Base-by-base conservation (phyloP, 2,329 filamentous ascomycete genomes). In the Fusarium bulbicola region DNA sequence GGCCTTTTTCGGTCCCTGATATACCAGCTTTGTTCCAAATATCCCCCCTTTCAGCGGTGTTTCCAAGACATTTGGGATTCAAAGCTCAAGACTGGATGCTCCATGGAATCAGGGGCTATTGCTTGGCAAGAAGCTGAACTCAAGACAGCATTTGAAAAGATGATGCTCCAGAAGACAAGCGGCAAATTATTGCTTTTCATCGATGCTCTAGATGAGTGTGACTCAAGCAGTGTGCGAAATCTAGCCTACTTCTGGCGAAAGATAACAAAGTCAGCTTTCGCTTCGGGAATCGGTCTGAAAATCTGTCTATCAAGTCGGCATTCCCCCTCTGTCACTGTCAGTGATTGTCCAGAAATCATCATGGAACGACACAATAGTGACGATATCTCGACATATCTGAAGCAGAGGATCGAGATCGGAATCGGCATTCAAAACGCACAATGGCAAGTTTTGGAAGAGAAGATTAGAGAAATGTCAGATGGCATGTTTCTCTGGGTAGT, bases 31-130 rank as follows among this genome's bases (percentile, higher is more conserved):
- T 40, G 39, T 0, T 40, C 39, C 21, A n/a, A 15, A 15, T 6
- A 40, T 6, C 0, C 13, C 7, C 7, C 14, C 9, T 21, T 40
- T 5, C 12, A 14, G 7, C 39, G 14, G 2, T 9, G 7, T 14
- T 40, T n/a, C 5, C 39, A 40, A 7, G 13, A 14, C 1, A 1
- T 40, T 21, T n/a, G 39, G 21, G 20, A n/a, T 21, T 7, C 13
- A n/a, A 40, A 40, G 21, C 5, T 14, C 39, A 40, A n/a, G 39
- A 40, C 13, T 6, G 39, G 13, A 4, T 15, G 21, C 5, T 40
- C 6, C 21, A n/a, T 40, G 39, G 7, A 0, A 9, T 9, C 39
- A 14, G 39, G 6, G 6, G 0, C 7, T 2, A 40, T 21, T 13
- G 12, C 2, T n/a, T 40, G 39, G 39, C 21, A 40, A 15, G 39